Base-by-base conservation (phyloP, 164 flowering plant species). In the Sedum album region DNA sequence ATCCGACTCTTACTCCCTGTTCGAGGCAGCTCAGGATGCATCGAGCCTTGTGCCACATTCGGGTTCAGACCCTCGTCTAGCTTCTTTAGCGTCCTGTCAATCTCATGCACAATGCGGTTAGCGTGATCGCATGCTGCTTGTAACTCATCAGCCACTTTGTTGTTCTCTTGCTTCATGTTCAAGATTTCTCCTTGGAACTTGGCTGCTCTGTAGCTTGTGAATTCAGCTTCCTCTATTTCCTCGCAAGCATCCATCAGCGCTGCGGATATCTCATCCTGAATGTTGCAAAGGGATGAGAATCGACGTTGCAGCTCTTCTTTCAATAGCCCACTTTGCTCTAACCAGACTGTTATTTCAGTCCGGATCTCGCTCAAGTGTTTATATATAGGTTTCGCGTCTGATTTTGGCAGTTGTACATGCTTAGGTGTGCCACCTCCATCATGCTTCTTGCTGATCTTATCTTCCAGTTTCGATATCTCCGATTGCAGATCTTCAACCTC, bases 151-250 rank as follows among this genome's bases (percentile, higher is more conserved):
- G 86, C 88, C 44, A 88, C 91, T 73, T 85, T 90, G 75, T 83
- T 85, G 65, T 88, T 93, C 80, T 93, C 96, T 77, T 93, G 95
- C 72, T 88, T 80, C 98, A 93, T 93, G 80, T 87, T 93, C 74
- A 82, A 68, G 67, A 87, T 76, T 78, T 93, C 98, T n/a, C 98
- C 96, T 76, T 88, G 93, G 68, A 93, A 86, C 75, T 88, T 90
- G 20, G 89, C 90, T 31, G 96, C 95, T 72, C 90, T 89, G 69
- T 82, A 81, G 68, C 81, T 77, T 30, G 85, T 88, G 48, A 93
- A 82, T 57, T 71, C 78, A 62, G 73, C 75, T 64, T 81, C 86
- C 31, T 80, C 82, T 10, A 36, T 65, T 20, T 74, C 79, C 60
- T 77, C 84, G 18, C 83, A 76, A 55, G 84, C 72, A 7, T 64